Base-by-base conservation (phyloP, 192 early-diverging fungal genomes). In the Globomyces pollinis-pini region DNA sequence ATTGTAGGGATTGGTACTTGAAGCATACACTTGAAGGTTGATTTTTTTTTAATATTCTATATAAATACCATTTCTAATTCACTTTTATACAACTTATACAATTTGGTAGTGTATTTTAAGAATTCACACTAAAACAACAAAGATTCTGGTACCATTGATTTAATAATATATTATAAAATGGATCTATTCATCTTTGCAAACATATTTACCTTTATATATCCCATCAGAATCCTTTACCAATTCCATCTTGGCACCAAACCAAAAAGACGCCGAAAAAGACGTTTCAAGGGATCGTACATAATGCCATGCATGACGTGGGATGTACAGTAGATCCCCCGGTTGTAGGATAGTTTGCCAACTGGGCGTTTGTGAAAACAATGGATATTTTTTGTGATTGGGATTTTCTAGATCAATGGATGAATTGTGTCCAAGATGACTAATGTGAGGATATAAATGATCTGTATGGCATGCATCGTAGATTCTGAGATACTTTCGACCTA, bases 211-310 rank as follows among this genome's bases (percentile, higher is more conserved):
- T 3, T 47, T 24, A 26, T 47, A 47, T 24, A 26, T 47, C 8
- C 44, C 44, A 26, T 26, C 23, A 3, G n/a, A n/a, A n/a, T 26
- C 34, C 26, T 64, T 45, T 16, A 59, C 41, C 16, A 64, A 49
- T 34, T 52, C 54, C 55, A 59, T 64, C 41, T 64, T 64, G 2
- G 62, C 54, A n/a, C 62, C 62, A 56, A 47, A 47, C 44, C 44
- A 47, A 26, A 47, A 47, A 2, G 44, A 47, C 4, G 28, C 44
- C 3, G 44, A 47, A 47, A 47, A 54, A 4, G 52, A 54, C 15
- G 21, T 54, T 54, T 54, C 52, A 4, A 54, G 15, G 1, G 38
- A 54, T 2, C 38, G 52, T 4, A 54, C 35, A 32, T 54, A 38
- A 23, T 54, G 52, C 38, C 36, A 47, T 7, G 28, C 21, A 26